phyloP scores from a whole-genome alignment of 1,139 yeast species.

The Pichia sp. region DNA sequence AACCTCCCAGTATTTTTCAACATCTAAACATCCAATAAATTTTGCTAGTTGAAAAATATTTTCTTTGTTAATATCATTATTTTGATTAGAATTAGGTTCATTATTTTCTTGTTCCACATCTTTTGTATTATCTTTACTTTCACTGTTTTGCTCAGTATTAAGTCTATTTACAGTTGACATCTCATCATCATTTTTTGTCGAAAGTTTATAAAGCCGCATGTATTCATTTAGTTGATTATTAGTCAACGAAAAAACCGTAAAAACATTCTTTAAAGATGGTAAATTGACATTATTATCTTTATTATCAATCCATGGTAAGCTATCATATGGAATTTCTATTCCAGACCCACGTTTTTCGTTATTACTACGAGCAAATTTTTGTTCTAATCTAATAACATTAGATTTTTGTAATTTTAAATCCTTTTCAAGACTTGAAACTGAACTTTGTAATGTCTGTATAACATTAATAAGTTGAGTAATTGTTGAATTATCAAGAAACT shows the following conservation, averaged over 20 bases:
- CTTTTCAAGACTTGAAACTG: conserved; percentile 11
- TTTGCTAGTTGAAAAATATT: conserved; percentile 22
- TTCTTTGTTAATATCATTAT: conserved; percentile 11
- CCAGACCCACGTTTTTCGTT: conserved; percentile 27
- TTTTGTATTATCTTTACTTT: background rate
- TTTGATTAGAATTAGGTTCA: background rate
- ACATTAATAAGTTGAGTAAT: background rate
- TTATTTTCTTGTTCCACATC: background rate
- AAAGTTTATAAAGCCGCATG: background rate
- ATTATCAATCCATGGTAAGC: conserved; percentile 22
- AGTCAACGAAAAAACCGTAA: conserved; percentile 22
- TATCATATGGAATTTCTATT: conserved; percentile 24
- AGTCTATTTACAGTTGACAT: background rate
- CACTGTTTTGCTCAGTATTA: background rate
- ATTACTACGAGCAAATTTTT: conserved; percentile 20
- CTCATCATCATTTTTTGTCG: background rate
- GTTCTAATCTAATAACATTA: conserved; percentile 23
- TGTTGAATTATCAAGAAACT: background rate
- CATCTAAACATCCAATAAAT: conserved; percentile 25
- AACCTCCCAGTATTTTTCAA: conserved; percentile 24
- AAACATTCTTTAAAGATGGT: conserved; percentile 23
- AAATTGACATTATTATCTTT: conserved; percentile 13
- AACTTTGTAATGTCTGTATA: conserved; percentile 14
- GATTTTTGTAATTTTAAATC: conserved; percentile 12
- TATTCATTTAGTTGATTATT: conserved; percentile 4